These are phyloP conservation scores for Cinchona pubescens DNA, from an alignment of 257 asterid genomes.

Conservation along the genomic window DNA sequence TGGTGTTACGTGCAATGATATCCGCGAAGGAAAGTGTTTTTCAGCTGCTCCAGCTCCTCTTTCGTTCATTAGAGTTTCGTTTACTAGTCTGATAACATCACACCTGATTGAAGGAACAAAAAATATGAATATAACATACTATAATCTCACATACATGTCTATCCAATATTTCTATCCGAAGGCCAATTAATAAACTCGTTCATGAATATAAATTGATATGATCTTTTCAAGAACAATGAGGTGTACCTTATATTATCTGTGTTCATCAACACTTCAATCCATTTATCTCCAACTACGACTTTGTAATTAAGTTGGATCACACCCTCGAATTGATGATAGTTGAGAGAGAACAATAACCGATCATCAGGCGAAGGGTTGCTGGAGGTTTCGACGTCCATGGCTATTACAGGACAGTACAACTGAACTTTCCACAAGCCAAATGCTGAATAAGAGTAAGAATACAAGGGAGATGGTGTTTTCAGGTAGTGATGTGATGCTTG, in stretches of 20 bases:
- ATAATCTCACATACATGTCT: no score
- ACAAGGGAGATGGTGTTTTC: constrained; percentile 55
- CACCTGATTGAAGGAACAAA: constrained; percentile 59
- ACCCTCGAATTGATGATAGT: constrained; percentile 74
- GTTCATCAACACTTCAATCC: constrained; percentile 65
- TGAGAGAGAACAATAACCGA: constrained; percentile 56
- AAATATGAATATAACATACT: no score
- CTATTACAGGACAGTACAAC: constrained; percentile 73
- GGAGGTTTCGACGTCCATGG: constrained; percentile 54
- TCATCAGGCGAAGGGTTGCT: constrained; percentile 49
- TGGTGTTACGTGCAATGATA: constrained; percentile 66
- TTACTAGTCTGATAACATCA: constrained; percentile 58
- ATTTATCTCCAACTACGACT: constrained; percentile 47
- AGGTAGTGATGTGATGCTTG: constrained; percentile 19
- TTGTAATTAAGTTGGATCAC: constrained; percentile 69
- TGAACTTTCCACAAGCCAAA: constrained; percentile 83
- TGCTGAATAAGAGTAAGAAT: constrained; percentile 50
- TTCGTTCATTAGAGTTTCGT: constrained; percentile 48
- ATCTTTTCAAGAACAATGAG: neutral
- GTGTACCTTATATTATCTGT: constrained; percentile 70
- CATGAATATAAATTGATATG: neutral
- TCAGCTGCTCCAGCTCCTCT: constrained; percentile 49
- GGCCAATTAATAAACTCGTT: no score
- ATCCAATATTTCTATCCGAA: no score
- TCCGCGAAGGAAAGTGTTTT: constrained; percentile 71